Percentiles rank a stretch among this genome's conserved stretches.
Evolutionary conservation across 257 asterid species (phyloP).

Genomic region (Solanum raphanifolium): DNA sequence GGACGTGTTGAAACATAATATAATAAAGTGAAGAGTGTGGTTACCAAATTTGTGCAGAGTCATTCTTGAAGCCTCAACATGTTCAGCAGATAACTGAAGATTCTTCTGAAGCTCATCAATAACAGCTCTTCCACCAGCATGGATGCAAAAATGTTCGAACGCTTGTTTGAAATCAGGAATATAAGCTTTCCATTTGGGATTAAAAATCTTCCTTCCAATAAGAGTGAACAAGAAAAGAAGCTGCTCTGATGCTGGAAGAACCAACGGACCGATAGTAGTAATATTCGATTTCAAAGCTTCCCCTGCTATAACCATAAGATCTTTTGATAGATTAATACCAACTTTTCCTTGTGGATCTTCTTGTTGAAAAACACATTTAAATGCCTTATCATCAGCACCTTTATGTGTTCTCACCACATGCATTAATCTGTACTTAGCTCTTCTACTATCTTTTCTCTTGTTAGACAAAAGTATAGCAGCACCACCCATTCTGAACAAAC

Average conservation of each 20-base stretch:
- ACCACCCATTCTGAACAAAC: constrained; percentile 76
- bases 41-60: constrained; percentile 64
- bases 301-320: constrained; percentile 81
- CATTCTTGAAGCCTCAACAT: constrained; percentile 92
- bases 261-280: constrained; percentile 75
- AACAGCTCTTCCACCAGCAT: constrained; percentile 84
- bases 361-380: constrained; percentile 61
- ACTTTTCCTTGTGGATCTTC: constrained; percentile 74
- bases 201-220: constrained; percentile 67
- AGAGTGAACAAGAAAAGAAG: constrained; percentile 65
- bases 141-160: constrained; percentile 78
- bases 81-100: constrained; percentile 72
- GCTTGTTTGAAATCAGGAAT: constrained; percentile 84
- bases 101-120: constrained; percentile 88
- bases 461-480: constrained; percentile 72
- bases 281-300: constrained; percentile 82
- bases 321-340: constrained; percentile 69
- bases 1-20: neutral
- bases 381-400: constrained; percentile 79
- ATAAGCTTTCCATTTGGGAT: constrained; percentile 78
- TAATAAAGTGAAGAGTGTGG: neutral
- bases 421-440: constrained; percentile 57
- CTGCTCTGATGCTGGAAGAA: constrained; percentile 80
- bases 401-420: constrained; percentile 88
- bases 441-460: constrained; percentile 40